These are phyloP conservation scores for Turnera subulata DNA, from an alignment of 345 rosid species.

Conservation along the genomic window DNA sequence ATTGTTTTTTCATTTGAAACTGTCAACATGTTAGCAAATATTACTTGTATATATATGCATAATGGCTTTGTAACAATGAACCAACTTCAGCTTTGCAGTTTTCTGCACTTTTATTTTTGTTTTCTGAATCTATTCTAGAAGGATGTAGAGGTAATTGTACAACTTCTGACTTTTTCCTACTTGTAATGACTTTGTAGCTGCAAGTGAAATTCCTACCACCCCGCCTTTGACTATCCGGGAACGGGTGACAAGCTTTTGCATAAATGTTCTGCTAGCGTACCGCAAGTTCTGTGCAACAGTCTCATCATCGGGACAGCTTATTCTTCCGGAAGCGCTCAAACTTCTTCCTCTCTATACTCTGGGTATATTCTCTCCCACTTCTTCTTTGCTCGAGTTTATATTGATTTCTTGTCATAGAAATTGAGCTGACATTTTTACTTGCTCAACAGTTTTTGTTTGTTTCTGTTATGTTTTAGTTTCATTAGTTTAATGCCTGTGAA, in stretches of 20 bases:
- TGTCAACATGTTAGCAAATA: no score
- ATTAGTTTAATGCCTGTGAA: no score
- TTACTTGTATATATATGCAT: no score
- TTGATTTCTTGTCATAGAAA: no score
- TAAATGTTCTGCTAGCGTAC: slow-evolving; percentile 70
- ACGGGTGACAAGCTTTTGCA: slow-evolving; percentile 64
- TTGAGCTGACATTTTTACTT: no score
- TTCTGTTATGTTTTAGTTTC: no score
- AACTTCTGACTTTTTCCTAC: background rate
- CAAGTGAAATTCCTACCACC: slow-evolving; percentile 64
- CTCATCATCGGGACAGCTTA: slow-evolving; percentile 89
- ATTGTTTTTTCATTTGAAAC: no score
- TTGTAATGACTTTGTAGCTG: slow-evolving; percentile 46
- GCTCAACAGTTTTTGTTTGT: no score
- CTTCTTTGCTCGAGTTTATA: no score
- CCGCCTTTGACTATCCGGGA: slow-evolving; percentile 64
- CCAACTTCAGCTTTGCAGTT: background rate
- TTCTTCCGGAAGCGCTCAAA: slow-evolving; percentile 97
- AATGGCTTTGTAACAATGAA: no score
- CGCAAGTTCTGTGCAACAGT: slow-evolving; percentile 97
- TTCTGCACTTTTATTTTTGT: background rate
- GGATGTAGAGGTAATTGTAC: background rate
- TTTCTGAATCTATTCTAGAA: background rate
- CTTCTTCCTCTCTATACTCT: slow-evolving; percentile 88
- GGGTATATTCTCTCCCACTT: slow-evolving; percentile 36